Evolutionary conservation across 441 rosid species (phyloP), one percentile per base, ranked within the genome.

Genomic region (Gossypium lobatum): DNA sequence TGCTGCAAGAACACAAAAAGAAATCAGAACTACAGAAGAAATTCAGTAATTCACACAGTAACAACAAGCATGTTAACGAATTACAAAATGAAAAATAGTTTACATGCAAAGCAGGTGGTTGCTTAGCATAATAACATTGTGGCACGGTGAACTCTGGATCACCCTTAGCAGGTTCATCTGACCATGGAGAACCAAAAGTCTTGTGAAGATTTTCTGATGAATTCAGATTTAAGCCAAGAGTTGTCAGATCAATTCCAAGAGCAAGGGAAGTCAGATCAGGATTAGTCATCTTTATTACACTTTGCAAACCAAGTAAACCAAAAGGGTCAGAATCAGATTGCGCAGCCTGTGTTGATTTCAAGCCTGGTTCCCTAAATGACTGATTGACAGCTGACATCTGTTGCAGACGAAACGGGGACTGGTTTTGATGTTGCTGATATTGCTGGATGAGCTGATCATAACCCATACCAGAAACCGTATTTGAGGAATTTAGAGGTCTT

Each of bases 121-220:
- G 87, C 73, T 89, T 91, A 3, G 96, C 86, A 79, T 87, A 83
- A 82, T 93, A 93, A 81, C 98, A 92, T 70, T 85, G 88, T 3
- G 99, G 99, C 79, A 93, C 96, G 16, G 73, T 83, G 83, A 93
- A 95, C 77, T 95, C 97, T 20, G 91, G 97, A 73, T 95, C 98
- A 73, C 86, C 95, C 87, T 93, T 95, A 26, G 92, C 86, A 4
- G 99, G 96, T 70, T 92, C 99, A 63, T 93, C 97, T 4, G 97
- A 88, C 98, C 97, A 95, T 20, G 99, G 97, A 26, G 99, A 95
- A 73, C 88, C 94, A 77, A 95, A 92, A 16, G 92, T 91, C 86
- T 92, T 95, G 50, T 95, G 86, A 78, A 95, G 97, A 86, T 83
- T 88, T 64, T 91, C 98, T 6, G 96, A 65, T 31, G 99, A 92